Conservation (phyloP, 1,284 basidiomycete genomes). For the Ustilago shanxiensis region DNA sequence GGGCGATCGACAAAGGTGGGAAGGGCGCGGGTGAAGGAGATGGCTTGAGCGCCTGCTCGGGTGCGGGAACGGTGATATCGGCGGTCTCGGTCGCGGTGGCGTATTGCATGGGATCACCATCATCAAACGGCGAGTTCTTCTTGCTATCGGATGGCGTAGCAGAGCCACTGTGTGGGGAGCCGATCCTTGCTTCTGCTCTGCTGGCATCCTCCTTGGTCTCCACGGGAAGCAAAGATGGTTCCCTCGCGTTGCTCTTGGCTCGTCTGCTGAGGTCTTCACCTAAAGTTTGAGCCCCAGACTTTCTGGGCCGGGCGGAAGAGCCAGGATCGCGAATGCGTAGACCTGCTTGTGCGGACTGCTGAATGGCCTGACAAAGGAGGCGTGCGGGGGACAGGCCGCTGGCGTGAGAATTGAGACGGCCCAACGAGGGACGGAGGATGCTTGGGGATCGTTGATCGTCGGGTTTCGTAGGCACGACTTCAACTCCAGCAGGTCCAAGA, state of each 20-base stretch:
- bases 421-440: constrained; percentile 17
- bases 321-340: constrained; percentile 42
- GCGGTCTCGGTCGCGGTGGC: constrained; percentile 49
- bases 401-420: constrained; percentile 44
- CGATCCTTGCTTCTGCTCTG: constrained; percentile 13
- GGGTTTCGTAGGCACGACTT: constrained; percentile 14
- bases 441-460: neutral
- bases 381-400: constrained; percentile 50
- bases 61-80: constrained; percentile 51
- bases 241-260: constrained; percentile 15
- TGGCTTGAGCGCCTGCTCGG: constrained; percentile 47
- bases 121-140: constrained; percentile 50
- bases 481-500: constrained; percentile 39
- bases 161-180: constrained; percentile 33
- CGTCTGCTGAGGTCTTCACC: constrained; percentile 32
- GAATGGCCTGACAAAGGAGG: constrained; percentile 52
- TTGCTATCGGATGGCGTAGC: constrained; percentile 42
- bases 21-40: constrained; percentile 49
- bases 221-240: neutral
- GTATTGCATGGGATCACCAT: constrained; percentile 53
- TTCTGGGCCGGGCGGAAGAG: constrained; percentile 17
- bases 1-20: constrained; percentile 43
- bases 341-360: constrained; percentile 49
- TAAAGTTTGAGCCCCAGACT: constrained; percentile 23
- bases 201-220: constrained; percentile 7